Conservation (phyloP, 768 basidiomycete genomes). For the Cubamyces sp. region DNA sequence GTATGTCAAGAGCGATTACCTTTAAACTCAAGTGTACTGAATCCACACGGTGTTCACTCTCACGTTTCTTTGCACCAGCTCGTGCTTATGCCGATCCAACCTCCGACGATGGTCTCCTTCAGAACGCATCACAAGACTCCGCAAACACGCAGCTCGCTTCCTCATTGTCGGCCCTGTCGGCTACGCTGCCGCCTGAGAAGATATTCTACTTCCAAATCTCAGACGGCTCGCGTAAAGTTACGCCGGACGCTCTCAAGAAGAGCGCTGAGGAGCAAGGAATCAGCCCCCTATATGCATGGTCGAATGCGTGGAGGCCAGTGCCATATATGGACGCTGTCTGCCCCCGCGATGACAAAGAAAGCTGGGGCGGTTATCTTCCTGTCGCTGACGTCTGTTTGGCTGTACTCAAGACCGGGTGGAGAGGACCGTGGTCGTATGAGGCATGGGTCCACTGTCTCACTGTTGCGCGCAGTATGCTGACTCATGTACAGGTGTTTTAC, state of each 20-base stretch:
- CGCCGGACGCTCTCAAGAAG: constrained; percentile 22
- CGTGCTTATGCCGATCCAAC: constrained; percentile 35
- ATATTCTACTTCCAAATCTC: constrained; percentile 41
- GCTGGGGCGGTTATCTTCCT: constrained; percentile 33
- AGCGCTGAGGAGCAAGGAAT: constrained; percentile 32
- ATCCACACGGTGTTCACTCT: background rate
- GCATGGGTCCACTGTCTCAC: constrained; percentile 8
- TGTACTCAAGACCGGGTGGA: constrained; percentile 34
- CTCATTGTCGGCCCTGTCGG: constrained; percentile 29
- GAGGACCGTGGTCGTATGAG: constrained; percentile 38
- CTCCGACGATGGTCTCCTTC: constrained; percentile 19
- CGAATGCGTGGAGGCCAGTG: constrained; percentile 35
- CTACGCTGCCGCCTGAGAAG: constrained; percentile 29
- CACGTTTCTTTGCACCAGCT: constrained; percentile 20
- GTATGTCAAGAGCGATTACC: constrained; percentile 18
- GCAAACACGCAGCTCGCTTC: constrained; percentile 23
- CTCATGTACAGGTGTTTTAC: background rate
- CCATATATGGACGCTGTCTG: constrained; percentile 32
- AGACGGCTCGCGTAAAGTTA: constrained; percentile 32
- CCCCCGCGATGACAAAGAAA: constrained; percentile 10
- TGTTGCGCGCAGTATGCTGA: background rate
- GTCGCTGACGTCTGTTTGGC: constrained; percentile 34
- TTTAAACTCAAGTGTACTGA: background rate
- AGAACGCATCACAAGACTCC: constrained; percentile 16
- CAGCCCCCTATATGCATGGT: constrained; percentile 34